Conservation (phyloP, 2,329 filamentous ascomycete genomes). For the Calycina herbarum region DNA sequence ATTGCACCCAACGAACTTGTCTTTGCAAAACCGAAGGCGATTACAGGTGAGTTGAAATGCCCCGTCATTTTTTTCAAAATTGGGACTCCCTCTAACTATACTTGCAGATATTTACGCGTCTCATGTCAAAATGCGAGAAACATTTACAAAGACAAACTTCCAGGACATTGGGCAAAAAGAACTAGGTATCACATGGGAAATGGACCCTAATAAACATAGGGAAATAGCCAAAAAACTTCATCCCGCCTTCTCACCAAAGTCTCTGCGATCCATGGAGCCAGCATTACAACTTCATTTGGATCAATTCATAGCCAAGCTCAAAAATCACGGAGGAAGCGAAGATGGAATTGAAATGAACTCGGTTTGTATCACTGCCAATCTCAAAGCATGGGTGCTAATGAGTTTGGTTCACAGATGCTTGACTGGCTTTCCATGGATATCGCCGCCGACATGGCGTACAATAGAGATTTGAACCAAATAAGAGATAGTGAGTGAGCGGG, state of each 20-base stretch:
- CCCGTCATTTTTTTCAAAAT: not conserved
- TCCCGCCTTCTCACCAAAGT: slow-evolving; percentile 3
- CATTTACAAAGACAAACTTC: slow-evolving; percentile 13
- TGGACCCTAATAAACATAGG: slow-evolving; percentile 10
- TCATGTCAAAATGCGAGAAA: not conserved
- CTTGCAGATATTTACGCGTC: not conserved
- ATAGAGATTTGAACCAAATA: slow-evolving; percentile 10
- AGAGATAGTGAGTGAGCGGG: slow-evolving; percentile 8
- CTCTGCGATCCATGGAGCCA: slow-evolving; percentile 10
- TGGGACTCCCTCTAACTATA: not conserved
- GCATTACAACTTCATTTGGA: slow-evolving; percentile 10
- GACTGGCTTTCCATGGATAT: slow-evolving; percentile 17
- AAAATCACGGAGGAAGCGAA: not conserved
- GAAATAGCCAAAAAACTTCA: slow-evolving; percentile 12
- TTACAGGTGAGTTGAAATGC: not conserved
- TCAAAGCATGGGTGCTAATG: not conserved
- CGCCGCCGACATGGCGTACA: slow-evolving; percentile 13
- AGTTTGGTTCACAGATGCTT: not conserved
- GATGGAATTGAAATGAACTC: not conserved
- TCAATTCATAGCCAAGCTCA: slow-evolving; percentile 12
- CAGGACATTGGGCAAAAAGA: not conserved
- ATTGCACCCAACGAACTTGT: slow-evolving; percentile 28
- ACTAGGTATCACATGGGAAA: slow-evolving; percentile 11
- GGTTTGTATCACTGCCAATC: not conserved
- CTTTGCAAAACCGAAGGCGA: slow-evolving; percentile 23